phyloP scores from a whole-genome alignment of 2,329 filamentous ascomycete species.

The Myriangium duriaei region DNA sequence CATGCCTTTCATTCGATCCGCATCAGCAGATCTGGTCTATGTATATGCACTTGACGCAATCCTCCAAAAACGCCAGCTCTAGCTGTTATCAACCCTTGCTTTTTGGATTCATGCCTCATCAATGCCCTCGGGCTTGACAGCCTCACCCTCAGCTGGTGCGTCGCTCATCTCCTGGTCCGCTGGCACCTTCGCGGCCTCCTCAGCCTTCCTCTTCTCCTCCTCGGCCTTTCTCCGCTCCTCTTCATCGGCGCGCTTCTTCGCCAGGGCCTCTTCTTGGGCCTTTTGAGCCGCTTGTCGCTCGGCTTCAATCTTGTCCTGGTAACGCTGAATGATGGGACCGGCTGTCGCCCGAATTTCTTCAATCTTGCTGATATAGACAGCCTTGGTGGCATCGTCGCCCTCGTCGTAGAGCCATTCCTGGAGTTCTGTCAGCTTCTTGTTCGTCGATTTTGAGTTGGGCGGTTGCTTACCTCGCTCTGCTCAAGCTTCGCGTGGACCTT shows the following conservation, averaged over 20 bases:
- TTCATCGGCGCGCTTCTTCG: constrained; percentile 50
- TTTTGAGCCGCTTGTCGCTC: constrained; percentile 63
- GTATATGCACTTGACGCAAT: constrained; percentile 8
- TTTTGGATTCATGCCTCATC: neutral
- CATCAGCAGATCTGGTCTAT: constrained; percentile 8
- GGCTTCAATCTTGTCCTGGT: constrained; percentile 86
- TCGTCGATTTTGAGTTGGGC: constrained; percentile 1
- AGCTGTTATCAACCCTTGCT: too few relatives aligned
- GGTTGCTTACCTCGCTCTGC: constrained; percentile 58
- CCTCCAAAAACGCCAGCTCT: too few relatives aligned
- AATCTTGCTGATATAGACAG: constrained; percentile 85
- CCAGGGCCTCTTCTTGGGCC: constrained; percentile 52
- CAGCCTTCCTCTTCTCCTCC: constrained; percentile 48
- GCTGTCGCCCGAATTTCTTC: constrained; percentile 88
- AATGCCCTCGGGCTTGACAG: constrained; percentile 6
- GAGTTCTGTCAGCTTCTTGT: constrained; percentile 14
- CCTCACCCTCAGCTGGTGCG: constrained; percentile 32
- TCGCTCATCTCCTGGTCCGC: constrained; percentile 48
- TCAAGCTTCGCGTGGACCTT: constrained; percentile 76
- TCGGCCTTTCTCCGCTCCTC: constrained; percentile 70
- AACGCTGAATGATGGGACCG: constrained; percentile 82
- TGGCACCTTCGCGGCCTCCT: constrained; percentile 28
- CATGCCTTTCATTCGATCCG: constrained; percentile 9
- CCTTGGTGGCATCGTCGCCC: constrained; percentile 88
- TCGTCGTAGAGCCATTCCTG: constrained; percentile 99